These are phyloP conservation scores for Mucor indicus DNA, from an alignment of 371 early-diverging fungal species.

Conservation along the genomic window DNA sequence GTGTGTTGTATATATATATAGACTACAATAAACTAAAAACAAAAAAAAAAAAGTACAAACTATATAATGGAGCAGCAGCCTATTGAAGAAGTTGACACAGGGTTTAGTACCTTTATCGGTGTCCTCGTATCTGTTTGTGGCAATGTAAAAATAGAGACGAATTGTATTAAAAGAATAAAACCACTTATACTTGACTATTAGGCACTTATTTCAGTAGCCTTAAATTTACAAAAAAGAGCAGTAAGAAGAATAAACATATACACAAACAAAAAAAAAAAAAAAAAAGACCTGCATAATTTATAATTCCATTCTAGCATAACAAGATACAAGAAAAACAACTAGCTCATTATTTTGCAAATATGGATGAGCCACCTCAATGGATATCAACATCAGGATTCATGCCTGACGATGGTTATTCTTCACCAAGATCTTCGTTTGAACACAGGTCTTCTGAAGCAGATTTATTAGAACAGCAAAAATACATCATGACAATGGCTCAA, in stretches of 20 bases:
- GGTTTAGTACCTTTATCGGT: conserved; percentile 58
- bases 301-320: conserved; percentile 30
- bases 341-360: conserved; percentile 42
- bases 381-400: conserved; percentile 21
- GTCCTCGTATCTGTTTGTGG: conserved; percentile 61
- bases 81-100: conserved; percentile 1
- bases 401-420: conserved; percentile 51
- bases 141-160: conserved; percentile 44
- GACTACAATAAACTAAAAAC: too few species aligned
- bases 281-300: background rate
- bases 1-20: too few species aligned
- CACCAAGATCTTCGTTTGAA: conserved; percentile 47
- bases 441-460: background rate
- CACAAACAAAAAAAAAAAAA: too few species aligned
- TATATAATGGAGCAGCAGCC: conserved; percentile 2
- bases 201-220: conserved; percentile 67
- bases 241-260: too few species aligned
- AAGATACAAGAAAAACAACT: conserved; percentile 43
- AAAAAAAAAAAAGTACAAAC: too few species aligned
- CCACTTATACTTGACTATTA: conserved; percentile 12
- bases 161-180: background rate
- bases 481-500: conserved; percentile 32
- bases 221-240: conserved; percentile 71
- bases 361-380: conserved; percentile 28
- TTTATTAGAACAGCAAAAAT: background rate